Percentiles rank a stretch among this genome's conserved stretches.
Conservation (phyloP, 371 early-diverging fungal genomes). For the Rhizopus delemar region DNA sequence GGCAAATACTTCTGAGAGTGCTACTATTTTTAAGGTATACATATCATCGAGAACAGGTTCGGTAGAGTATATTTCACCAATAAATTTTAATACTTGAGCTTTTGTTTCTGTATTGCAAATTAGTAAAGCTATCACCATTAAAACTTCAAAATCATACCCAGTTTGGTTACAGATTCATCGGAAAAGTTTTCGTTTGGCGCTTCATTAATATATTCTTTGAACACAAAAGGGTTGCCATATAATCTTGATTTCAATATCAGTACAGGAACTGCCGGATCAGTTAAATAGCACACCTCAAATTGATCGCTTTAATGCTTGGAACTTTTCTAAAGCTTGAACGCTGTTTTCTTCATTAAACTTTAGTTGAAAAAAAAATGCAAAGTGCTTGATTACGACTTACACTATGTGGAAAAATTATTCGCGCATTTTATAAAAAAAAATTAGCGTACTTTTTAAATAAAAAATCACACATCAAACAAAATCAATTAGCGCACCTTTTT, state of each 20-base stretch:
- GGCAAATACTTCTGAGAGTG: slow-evolving; percentile 15
- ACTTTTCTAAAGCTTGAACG: slow-evolving; percentile 23
- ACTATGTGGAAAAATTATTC: too few relatives aligned
- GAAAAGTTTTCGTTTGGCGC: neutral
- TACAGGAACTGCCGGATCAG: slow-evolving; percentile 11
- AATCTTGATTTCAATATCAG: neutral
- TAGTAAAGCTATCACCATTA: slow-evolving; percentile 13
- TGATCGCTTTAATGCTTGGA: slow-evolving; percentile 22
- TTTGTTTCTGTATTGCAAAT: slow-evolving; percentile 20
- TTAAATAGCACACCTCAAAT: slow-evolving; percentile 14
- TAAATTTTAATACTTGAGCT: slow-evolving; percentile 19
- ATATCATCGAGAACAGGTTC: slow-evolving; percentile 21
- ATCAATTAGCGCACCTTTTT: too few relatives aligned
- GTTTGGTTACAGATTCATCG: slow-evolving; percentile 13
- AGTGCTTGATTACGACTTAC: slow-evolving; percentile 19
- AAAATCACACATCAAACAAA: too few relatives aligned
- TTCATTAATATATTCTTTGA: slow-evolving; percentile 19
- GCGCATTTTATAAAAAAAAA: neutral
- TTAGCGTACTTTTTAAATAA: too few relatives aligned
- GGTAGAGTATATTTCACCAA: slow-evolving; percentile 14
- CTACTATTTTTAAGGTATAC: slow-evolving; percentile 14
- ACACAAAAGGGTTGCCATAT: slow-evolving; percentile 19
- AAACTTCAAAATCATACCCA: slow-evolving; percentile 12
- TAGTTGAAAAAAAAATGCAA: slow-evolving; percentile 17
- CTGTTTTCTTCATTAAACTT: slow-evolving; percentile 26